A percentile compares a stretch with the other conserved stretches of the same genome.
phyloP scores from a whole-genome alignment of 495 filamentous ascomycete genomes.

The Hyaloscypha finlandica region DNA sequence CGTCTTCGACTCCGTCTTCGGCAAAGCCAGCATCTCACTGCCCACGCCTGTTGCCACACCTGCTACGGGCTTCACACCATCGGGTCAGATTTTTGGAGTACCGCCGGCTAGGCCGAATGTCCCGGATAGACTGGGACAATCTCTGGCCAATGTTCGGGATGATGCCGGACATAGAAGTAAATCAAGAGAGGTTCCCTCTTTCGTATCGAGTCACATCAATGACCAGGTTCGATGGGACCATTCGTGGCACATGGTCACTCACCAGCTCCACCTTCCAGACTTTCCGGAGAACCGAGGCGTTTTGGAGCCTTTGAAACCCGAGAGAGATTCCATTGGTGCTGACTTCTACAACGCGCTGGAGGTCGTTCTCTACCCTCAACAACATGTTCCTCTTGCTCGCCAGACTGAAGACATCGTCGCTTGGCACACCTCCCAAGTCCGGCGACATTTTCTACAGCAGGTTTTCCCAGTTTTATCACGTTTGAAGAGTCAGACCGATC shows the following conservation, averaged over 20 bases:
- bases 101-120: constrained; percentile 1
- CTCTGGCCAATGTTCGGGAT: background rate
- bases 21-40: constrained; percentile 36
- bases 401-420: constrained; percentile 50
- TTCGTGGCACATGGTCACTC: constrained; percentile 69
- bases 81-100: constrained; percentile 43
- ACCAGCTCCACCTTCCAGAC: constrained; percentile 56
- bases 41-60: constrained; percentile 47
- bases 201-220: constrained; percentile 25
- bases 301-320: constrained; percentile 40
- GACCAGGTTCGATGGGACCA: constrained; percentile 66
- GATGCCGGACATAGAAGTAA: constrained; percentile 7
- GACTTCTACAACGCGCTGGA: constrained; percentile 44
- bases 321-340: constrained; percentile 18
- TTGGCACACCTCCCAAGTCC: constrained; percentile 54
- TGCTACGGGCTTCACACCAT: constrained; percentile 35
- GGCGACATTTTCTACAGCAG: constrained; percentile 50
- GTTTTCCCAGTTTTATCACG: constrained; percentile 49
- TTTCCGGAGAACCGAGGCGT: constrained; percentile 32
- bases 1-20: constrained; percentile 56
- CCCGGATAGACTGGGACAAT: too few relatives aligned
- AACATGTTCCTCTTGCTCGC: constrained; percentile 42
- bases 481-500: constrained; percentile 31
- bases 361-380: constrained; percentile 41
- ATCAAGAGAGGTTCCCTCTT: background rate